Evolutionary conservation across 768 basidiomycete species (phyloP).

Genomic region (Pleurotus tuber-regium): DNA sequence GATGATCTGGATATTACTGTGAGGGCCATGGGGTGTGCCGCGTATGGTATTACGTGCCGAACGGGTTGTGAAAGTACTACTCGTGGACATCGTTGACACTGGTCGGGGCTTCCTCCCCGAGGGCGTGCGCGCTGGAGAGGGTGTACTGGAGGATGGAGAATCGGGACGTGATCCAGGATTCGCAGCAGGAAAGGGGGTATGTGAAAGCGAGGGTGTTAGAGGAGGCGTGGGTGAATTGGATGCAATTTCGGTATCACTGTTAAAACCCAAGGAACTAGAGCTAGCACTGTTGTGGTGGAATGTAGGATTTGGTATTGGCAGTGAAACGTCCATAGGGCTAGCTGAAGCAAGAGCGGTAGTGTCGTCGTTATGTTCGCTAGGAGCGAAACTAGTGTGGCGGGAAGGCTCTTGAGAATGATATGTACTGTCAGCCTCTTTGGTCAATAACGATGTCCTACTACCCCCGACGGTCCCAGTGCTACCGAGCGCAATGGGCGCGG

Average conservation of each 20-base stretch:
- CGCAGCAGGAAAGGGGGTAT: conserved; percentile 1
- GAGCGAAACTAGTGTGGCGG: conserved; percentile 15
- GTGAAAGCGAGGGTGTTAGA: conserved; percentile 9
- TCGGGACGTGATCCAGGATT: conserved; percentile 22
- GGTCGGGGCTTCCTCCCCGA: conserved; percentile 26
- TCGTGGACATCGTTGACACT: conserved; percentile 37
- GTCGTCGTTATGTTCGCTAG: conserved; percentile 17
- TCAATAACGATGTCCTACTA: conserved; percentile 33
- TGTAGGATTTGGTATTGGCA: conserved; percentile 21
- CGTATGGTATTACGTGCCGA: conserved; percentile 40
- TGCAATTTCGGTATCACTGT: conserved; percentile 10
- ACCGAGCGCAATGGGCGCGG: conserved; percentile 18
- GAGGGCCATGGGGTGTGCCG: conserved; percentile 60
- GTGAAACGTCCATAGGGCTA: conserved; percentile 14
- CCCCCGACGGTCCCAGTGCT: conserved; percentile 20
- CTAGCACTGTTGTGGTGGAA: conserved; percentile 24
- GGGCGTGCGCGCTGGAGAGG: conserved; percentile 32
- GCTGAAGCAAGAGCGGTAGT: conserved; percentile 13
- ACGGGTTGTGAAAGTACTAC: conserved; percentile 27
- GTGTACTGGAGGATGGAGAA: conserved; percentile 35
- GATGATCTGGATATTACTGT: conserved; percentile 63
- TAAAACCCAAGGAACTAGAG: conserved; percentile 26
- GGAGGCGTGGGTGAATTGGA: conserved; percentile 14
- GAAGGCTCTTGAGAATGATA: conserved; percentile 15
- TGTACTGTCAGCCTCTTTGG: conserved; percentile 16